Evolutionary conservation across 176 grass and related monocot species (phyloP).

Genomic region (Ensete ventricosum): DNA sequence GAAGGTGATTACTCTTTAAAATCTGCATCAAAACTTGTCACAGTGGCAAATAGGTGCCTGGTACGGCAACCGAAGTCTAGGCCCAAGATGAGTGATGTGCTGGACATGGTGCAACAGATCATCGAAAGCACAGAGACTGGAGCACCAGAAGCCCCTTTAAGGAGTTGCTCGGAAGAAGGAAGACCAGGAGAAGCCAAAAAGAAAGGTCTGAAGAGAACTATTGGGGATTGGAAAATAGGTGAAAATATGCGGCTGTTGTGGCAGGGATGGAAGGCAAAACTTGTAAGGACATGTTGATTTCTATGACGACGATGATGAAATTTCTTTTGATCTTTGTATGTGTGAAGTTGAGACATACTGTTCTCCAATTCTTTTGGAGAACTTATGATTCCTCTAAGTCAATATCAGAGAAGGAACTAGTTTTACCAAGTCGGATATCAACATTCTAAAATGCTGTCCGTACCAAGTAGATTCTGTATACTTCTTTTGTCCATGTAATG

Average conservation of each 20-base stretch:
- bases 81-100: constrained; percentile 92
- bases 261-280: constrained; percentile 56
- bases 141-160: constrained; percentile 47
- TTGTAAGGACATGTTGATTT: constrained; percentile 49
- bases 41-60: constrained; percentile 68
- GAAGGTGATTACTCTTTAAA: constrained; percentile 69
- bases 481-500: not conserved
- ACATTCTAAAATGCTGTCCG: not conserved
- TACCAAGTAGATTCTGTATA: not conserved
- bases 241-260: constrained; percentile 32
- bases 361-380: not conserved
- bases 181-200: constrained; percentile 32
- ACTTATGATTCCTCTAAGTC: not conserved
- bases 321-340: not conserved
- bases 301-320: not conserved
- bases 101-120: constrained; percentile 66
- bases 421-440: not conserved
- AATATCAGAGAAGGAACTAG: not conserved
- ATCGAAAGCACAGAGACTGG: constrained; percentile 35
- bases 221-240: constrained; percentile 41
- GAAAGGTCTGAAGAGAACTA: constrained; percentile 41
- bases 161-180: constrained; percentile 21
- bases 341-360: not conserved
- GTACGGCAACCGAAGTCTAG: constrained; percentile 59
- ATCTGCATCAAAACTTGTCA: constrained; percentile 48